Evolutionary conservation across 495 filamentous ascomycete genomes (phyloP), one percentile per base, ranked within the genome.

Genomic region (Barbatosphaeria neglecta): DNA sequence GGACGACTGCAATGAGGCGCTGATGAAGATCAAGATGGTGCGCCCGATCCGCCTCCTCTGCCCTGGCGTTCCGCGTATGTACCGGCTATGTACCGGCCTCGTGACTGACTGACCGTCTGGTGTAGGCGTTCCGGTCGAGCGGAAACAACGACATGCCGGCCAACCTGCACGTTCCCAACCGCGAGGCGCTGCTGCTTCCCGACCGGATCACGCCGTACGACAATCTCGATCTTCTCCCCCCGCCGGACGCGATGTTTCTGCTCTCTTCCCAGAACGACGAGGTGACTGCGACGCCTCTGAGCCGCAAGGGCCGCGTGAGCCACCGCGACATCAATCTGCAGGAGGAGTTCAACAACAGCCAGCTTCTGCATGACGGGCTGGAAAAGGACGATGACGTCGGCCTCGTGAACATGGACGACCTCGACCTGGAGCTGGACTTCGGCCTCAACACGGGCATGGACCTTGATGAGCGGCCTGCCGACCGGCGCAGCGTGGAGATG

Each of bases 1-100:
- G 33, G 92, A 97, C 60, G 92, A 98, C 61, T 98, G 92, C 70
- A 94, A 90, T 57, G 92, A 98, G 66, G 90, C 92, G 22, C 69
- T 97, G 46, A 80, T 92, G 73, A 96, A 95, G 66, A 94, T 98
- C 56, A 96, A 96, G 61, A 92, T 96, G 90, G 90, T 95, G 74
- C 22, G 75, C 22, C n/a, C 22, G 17, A 10, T 22, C 4, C 43
- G 41, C 3, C 13, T 4, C 3, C 7, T 11, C 8, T 6, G 43
- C 20, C 33, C 42, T 42, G n/a, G n/a, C n/a, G n/a, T n/a, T 33
- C 52, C 50, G 49, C 60, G 74, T 57, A 73, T 48, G n/a, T n/a
- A n/a, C n/a, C n/a, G n/a, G n/a, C n/a, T n/a, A n/a, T n/a, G n/a
- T n/a, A n/a, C n/a, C n/a, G n/a, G 31, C 13, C 2, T 4, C 13